Evolutionary conservation across 2,329 filamentous ascomycete species (phyloP).

Genomic region (Diplodia mutila): DNA sequence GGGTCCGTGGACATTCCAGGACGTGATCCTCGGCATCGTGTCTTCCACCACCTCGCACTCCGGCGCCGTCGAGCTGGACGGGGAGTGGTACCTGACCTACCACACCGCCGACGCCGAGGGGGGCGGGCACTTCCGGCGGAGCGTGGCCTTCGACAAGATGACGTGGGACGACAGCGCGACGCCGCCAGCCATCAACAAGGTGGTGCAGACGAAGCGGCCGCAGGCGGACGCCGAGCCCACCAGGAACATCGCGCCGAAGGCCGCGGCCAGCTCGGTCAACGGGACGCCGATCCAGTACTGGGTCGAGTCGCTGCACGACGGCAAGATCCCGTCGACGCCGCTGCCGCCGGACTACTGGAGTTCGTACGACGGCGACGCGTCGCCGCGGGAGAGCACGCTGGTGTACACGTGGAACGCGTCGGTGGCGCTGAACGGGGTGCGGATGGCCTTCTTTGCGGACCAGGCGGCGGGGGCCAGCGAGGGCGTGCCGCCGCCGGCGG

Average conservation of each 20-base stretch:
- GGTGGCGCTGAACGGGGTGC: slow-evolving; percentile 33
- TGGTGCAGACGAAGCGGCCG: slow-evolving; percentile 38
- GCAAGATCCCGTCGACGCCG: slow-evolving; percentile 36
- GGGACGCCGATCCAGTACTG: slow-evolving; percentile 46
- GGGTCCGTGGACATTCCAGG: slow-evolving; percentile 44
- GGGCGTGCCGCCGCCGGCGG: slow-evolving; percentile 29
- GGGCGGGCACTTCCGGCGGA: slow-evolving; percentile 45
- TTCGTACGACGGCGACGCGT: slow-evolving; percentile 39
- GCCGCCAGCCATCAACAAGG: slow-evolving; percentile 34
- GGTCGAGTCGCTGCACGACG: slow-evolving; percentile 43
- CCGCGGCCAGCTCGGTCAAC: slow-evolving; percentile 30
- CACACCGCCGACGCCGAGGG: slow-evolving; percentile 43
- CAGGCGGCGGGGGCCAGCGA: slow-evolving; percentile 27
- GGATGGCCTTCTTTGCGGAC: slow-evolving; percentile 30
- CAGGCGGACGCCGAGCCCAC: slow-evolving; percentile 32
- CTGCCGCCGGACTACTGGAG: slow-evolving; percentile 46
- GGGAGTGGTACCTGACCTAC: slow-evolving; percentile 41
- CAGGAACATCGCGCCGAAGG: slow-evolving; percentile 41
- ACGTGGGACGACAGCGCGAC: slow-evolving; percentile 39
- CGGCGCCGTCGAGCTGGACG: slow-evolving; percentile 38
- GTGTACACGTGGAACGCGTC: slow-evolving; percentile 38
- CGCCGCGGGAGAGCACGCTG: slow-evolving; percentile 38
- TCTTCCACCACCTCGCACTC: slow-evolving; percentile 46
- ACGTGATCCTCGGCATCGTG: slow-evolving; percentile 42
- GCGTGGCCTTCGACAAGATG: slow-evolving; percentile 42